Evolutionary conservation across 768 basidiomycete genomes (phyloP).

Genomic region (Cubamyces sp.): DNA sequence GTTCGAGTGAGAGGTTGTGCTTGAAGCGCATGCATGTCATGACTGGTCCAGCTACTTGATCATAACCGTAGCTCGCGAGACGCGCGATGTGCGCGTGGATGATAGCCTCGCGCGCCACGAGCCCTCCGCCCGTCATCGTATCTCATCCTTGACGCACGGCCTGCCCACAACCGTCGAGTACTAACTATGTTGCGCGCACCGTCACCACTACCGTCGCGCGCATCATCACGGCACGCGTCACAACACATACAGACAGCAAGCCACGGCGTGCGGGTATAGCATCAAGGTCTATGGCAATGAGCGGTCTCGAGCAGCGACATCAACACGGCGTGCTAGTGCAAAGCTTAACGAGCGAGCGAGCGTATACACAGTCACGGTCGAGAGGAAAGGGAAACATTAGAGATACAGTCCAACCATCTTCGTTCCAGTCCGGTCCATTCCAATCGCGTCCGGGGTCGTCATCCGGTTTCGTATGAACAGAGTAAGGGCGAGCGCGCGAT

Average conservation of each 20-base stretch:
- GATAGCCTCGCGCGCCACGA: conserved; percentile 4
- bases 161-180: neutral
- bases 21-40: conserved; percentile 3
- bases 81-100: conserved; percentile 18
- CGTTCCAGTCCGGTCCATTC: conserved; percentile 4
- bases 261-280: conserved; percentile 14
- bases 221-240: neutral
- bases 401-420: conserved; percentile 16
- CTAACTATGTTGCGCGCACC: neutral
- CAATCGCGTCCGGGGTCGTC: no score
- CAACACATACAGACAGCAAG: conserved; percentile 1
- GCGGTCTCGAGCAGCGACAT: neutral
- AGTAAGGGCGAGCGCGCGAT: no score
- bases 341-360: no score
- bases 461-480: no score
- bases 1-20: conserved; percentile 1
- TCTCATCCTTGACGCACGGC: neutral
- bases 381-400: neutral
- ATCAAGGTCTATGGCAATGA: conserved; percentile 14
- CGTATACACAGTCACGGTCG: no score
- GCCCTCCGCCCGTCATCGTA: neutral
- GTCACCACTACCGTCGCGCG: neutral
- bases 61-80: conserved; percentile 6
- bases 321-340: neutral
- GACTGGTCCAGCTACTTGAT: neutral